A percentile compares a stretch with the other conserved stretches of the same genome.
phyloP scores from a whole-genome alignment of 2,329 filamentous ascomycete genomes.

The Thelonectria discophora region DNA sequence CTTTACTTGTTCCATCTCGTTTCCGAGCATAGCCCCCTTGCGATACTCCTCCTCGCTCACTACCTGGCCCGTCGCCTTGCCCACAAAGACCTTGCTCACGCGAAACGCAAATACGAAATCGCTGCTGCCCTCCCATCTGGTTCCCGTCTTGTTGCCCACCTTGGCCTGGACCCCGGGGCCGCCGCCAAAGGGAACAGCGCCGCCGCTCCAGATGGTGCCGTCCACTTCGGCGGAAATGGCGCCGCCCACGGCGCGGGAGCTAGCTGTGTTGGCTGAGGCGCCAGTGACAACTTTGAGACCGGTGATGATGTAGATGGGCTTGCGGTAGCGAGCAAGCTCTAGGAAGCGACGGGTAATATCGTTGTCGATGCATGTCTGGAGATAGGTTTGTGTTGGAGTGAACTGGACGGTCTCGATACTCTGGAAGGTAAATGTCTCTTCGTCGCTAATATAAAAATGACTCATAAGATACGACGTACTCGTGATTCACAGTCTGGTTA shows the following conservation, averaged over 20 bases:
- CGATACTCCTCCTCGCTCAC: neutral
- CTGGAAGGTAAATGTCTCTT: slow-evolving; percentile 18
- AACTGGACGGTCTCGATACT: slow-evolving; percentile 22
- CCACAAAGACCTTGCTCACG: slow-evolving; percentile 13
- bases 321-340: slow-evolving; percentile 4
- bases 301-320: slow-evolving; percentile 27
- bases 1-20: neutral
- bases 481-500: neutral
- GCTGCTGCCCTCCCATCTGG: slow-evolving; percentile 16
- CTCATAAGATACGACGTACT: neutral
- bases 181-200: neutral
- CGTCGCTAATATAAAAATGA: neutral
- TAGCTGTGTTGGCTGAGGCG: slow-evolving; percentile 5
- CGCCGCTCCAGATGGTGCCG: slow-evolving; percentile 3
- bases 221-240: neutral
- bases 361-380: slow-evolving; percentile 15
- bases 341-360: neutral
- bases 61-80: neutral
- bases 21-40: slow-evolving; percentile 10
- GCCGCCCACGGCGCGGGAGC: neutral
- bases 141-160: neutral
- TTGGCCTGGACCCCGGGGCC: neutral
- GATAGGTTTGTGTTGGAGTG: slow-evolving; percentile 9
- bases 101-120: slow-evolving; percentile 29
- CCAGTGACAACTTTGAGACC: slow-evolving; percentile 21